These are phyloP conservation scores for Parmales sp. DNA, from an alignment of 108 stramenopile species.

Conservation along the genomic window DNA sequence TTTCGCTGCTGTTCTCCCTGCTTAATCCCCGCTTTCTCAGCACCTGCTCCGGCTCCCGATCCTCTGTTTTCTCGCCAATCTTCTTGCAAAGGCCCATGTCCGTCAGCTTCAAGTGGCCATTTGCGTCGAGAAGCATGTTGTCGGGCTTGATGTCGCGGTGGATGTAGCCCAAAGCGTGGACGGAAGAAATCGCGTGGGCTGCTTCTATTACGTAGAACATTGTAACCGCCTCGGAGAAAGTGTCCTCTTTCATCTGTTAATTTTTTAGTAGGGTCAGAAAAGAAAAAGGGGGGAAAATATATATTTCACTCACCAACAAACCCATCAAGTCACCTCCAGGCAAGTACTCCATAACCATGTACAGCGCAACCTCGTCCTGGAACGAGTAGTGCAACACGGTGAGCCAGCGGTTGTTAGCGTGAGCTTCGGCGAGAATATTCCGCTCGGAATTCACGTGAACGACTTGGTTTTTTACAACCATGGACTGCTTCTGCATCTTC, in stretches of 20 bases:
- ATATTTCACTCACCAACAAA: constrained; percentile 57
- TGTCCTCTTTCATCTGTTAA: constrained; percentile 67
- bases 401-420: constrained; percentile 84
- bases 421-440: constrained; percentile 84
- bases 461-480: constrained; percentile 99
- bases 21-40: constrained; percentile 12
- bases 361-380: constrained; percentile 81
- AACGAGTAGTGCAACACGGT: constrained; percentile 90
- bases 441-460: constrained; percentile 94
- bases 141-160: constrained; percentile 99
- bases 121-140: constrained; percentile 94
- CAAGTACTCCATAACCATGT: constrained; percentile 98
- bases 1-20: constrained; percentile 9
- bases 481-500: constrained; percentile 99
- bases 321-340: constrained; percentile 99
- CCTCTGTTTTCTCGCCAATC: constrained; percentile 79
- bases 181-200: constrained; percentile 87
- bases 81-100: constrained; percentile 98
- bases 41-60: not conserved
- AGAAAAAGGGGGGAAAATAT: constrained; percentile 24
- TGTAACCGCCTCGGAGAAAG: constrained; percentile 78
- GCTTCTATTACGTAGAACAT: constrained; percentile 95
- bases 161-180: constrained; percentile 90
- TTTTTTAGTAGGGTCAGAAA: not conserved
- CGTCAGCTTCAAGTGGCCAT: constrained; percentile 96